phyloP scores from a whole-genome alignment of 2,329 filamentous ascomycete species.

The Cladosporium phlei region DNA sequence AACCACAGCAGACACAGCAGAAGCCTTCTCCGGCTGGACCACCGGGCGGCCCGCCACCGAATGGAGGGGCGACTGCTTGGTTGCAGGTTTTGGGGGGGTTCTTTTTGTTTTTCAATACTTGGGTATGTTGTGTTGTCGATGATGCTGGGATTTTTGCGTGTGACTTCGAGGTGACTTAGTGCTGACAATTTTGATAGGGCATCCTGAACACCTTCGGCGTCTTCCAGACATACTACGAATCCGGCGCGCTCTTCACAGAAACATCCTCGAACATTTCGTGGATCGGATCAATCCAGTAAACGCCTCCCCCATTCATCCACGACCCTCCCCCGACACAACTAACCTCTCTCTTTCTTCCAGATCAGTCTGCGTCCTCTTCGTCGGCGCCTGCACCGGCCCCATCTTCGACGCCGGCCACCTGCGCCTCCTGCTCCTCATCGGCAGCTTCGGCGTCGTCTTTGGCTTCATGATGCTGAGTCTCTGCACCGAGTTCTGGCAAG shows the following conservation, averaged over 20 bases:
- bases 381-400: conserved; percentile 44
- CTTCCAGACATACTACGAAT: conserved; percentile 47
- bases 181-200: too few species aligned
- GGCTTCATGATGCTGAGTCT: conserved; percentile 49
- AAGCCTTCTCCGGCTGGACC: conserved; percentile 15
- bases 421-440: conserved; percentile 38
- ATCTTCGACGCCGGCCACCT: conserved; percentile 48
- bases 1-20: too few species aligned
- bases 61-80: conserved; percentile 45
- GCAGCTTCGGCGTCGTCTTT: conserved; percentile 43
- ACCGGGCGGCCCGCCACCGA: conserved; percentile 30
- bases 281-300: conserved; percentile 45
- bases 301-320: background rate
- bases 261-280: conserved; percentile 44
- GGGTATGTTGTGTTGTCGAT: conserved; percentile 27
- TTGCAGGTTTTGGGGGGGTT: conserved; percentile 44
- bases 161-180: too few species aligned
- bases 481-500: conserved; percentile 44
- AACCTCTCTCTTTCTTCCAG: too few species aligned
- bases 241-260: conserved; percentile 33
- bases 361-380: conserved; percentile 42
- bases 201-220: conserved; percentile 43
- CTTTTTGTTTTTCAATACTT: conserved; percentile 46
- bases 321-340: background rate
- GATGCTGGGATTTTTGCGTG: too few species aligned